Base-by-base conservation (phyloP, 2,329 filamentous ascomycete genomes). In the Sphaerostilbella broomeana region DNA sequence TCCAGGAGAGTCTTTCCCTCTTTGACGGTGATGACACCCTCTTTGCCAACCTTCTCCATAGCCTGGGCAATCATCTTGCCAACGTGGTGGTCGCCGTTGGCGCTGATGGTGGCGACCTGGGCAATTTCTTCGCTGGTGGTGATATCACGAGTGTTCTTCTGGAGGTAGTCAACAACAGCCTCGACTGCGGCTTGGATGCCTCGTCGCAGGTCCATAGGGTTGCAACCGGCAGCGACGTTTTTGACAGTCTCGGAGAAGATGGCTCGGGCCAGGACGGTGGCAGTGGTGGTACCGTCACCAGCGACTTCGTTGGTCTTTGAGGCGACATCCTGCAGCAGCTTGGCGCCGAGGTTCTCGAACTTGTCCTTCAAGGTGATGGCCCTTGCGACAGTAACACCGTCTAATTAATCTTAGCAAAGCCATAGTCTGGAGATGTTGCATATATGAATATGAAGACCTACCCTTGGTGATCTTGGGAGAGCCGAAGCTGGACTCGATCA, bases 171-270 rank as follows among this genome's bases (percentile, higher is more conserved):
- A 55, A 98, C 88, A 42, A 95, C 92, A 46, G 88, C 82, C 50
- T 95, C 87, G 49, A 98, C 92, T 44, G 90, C 90, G 53, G 89
- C 86, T 75, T 98, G 92, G 59, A 92, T 97, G 67, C 92, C 92
- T 57, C 92, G 84, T 66, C 92, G 84, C 59, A 98, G 79, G 62
- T 98, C 92, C 92, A 98, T 97, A 52, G 92, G 92, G 75, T 98
- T 98, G 84, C 92, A 98, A 61, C 92, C 92, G 49, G 92, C 92
- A 51, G 92, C 92, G 51, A 98, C 92, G 66, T 98, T 98, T 84
- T 98, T 98, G 64, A 97, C 92, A 40, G 90, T 97, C 78, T 98
- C 92, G 67, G 92, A 94, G 79, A 98, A 98, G 71, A 98, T 98
- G 64, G 89, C 86, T 56, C 88, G 86, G 55, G 88, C 92, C 53